A percentile compares a stretch with the other conserved stretches of the same genome.
Evolutionary conservation across 352 stramenopile species (phyloP).

Genomic region (Chrysophaeum taylorii): DNA sequence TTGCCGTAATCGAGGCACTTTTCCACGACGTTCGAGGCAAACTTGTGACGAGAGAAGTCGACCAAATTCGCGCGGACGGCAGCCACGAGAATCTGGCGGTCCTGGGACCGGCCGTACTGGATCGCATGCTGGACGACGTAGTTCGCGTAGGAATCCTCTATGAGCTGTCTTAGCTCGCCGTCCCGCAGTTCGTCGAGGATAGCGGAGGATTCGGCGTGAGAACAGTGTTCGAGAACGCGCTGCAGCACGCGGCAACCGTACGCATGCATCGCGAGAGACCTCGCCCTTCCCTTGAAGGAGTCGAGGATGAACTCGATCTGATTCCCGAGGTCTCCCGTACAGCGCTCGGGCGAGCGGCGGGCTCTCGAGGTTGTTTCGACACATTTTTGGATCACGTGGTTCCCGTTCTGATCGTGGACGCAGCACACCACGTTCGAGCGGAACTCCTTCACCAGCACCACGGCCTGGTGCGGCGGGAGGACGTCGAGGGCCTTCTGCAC

Average conservation of each 20-base stretch:
- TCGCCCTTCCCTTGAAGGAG: constrained; percentile 77
- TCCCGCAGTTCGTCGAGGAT: constrained; percentile 78
- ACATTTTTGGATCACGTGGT: constrained; percentile 98
- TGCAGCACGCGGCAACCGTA: constrained; percentile 97
- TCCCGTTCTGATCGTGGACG: constrained; percentile 90
- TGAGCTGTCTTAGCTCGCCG: constrained; percentile 35
- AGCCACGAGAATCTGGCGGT: constrained; percentile 64
- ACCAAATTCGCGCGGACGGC: constrained; percentile 64
- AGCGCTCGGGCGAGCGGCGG: not conserved
- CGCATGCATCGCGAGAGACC: constrained; percentile 81
- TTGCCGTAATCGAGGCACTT: constrained; percentile 75
- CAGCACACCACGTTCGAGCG: constrained; percentile 65
- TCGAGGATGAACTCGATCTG: constrained; percentile 95
- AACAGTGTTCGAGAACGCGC: constrained; percentile 83
- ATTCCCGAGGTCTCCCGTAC: constrained; percentile 46
- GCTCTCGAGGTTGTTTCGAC: constrained; percentile 58
- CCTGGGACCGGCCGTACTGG: constrained; percentile 70
- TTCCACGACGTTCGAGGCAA: constrained; percentile 89
- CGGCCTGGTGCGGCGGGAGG: constrained; percentile 48
- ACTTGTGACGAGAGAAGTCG: constrained; percentile 84
- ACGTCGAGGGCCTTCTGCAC: constrained; percentile 80
- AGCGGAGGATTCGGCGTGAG: constrained; percentile 70
- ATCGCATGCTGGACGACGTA: constrained; percentile 98
- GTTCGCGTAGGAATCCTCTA: constrained; percentile 95
- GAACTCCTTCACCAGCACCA: constrained; percentile 57